These are phyloP conservation scores for Aphanomyces cochlioides DNA, from an alignment of 352 stramenopile genomes.

Conservation along the genomic window DNA sequence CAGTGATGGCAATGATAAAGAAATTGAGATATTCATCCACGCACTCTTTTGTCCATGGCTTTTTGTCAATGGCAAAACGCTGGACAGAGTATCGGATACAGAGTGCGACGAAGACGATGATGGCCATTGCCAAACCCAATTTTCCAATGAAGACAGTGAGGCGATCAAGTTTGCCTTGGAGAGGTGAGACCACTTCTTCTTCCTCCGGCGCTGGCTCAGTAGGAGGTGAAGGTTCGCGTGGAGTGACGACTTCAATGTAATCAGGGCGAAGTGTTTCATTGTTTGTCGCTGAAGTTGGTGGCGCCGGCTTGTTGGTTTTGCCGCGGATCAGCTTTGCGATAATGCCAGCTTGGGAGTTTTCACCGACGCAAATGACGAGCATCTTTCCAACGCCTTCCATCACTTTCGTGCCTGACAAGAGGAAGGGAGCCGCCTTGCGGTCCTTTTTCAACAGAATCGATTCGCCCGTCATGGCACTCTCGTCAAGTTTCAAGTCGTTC, in stretches of 20 bases:
- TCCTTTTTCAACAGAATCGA: conserved; percentile 85
- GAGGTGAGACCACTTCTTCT: conserved; percentile 54
- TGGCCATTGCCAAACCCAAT: conserved; percentile 59
- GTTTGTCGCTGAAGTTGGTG: conserved; percentile 42
- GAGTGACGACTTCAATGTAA: conserved; percentile 36
- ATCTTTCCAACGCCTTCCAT: conserved; percentile 90
- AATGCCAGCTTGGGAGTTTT: conserved; percentile 90
- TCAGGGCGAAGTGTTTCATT: conserved; percentile 28
- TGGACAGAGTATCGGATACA: conserved; percentile 63
- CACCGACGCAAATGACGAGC: conserved; percentile 91
- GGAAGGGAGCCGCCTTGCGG: conserved; percentile 77
- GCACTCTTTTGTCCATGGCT: conserved; percentile 50
- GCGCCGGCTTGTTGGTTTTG: conserved; percentile 55
- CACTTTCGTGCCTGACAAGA: conserved; percentile 92
- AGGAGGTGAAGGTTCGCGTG: conserved; percentile 56
- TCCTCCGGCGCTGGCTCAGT: conserved; percentile 83
- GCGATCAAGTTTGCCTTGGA: conserved; percentile 82
- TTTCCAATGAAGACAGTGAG: conserved; percentile 84
- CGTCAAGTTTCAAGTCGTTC: conserved; percentile 87
- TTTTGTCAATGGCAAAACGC: conserved; percentile 46
- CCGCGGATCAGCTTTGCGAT: conserved; percentile 87
- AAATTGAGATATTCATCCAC: conserved; percentile 69
- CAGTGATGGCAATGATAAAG: conserved; percentile 85
- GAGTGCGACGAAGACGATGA: conserved; percentile 80
- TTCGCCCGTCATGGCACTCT: conserved; percentile 91